A percentile compares a stretch with the other conserved stretches of the same genome.
Evolutionary conservation across 2,329 filamentous ascomycete species (phyloP).

Genomic region (Podosphaera aphanis): DNA sequence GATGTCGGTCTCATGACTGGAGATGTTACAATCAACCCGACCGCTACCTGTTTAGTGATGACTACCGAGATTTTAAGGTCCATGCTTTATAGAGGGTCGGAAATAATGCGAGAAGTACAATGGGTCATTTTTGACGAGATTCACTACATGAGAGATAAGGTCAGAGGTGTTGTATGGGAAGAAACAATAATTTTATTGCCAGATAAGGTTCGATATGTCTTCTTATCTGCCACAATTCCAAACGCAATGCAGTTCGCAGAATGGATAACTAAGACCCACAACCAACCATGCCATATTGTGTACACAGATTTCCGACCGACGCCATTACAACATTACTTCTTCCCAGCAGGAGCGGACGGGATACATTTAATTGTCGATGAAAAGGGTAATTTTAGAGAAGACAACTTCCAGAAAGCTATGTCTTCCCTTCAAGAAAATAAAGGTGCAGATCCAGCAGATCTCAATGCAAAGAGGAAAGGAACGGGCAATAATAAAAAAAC

Average conservation of each 20-base stretch:
- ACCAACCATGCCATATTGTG: slow-evolving; percentile 93
- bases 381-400: slow-evolving; percentile 84
- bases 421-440: slow-evolving; percentile 67
- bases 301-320: slow-evolving; percentile 97
- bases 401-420: slow-evolving; percentile 97
- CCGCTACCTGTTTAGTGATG: slow-evolving; percentile 94
- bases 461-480: slow-evolving; percentile 58
- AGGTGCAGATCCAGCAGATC: slow-evolving; percentile 60
- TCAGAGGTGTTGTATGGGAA: slow-evolving; percentile 92
- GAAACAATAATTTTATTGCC: slow-evolving; percentile 95
- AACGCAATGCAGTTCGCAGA: slow-evolving; percentile 99
- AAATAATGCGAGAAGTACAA: slow-evolving; percentile 97
- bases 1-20: slow-evolving; percentile 97
- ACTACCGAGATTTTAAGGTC: slow-evolving; percentile 97
- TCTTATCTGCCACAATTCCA: slow-evolving; percentile 90
- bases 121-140: slow-evolving; percentile 99
- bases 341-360: slow-evolving; percentile 74
- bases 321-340: slow-evolving; percentile 92
- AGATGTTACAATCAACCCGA: slow-evolving; percentile 97
- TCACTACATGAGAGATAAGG: slow-evolving; percentile 91
- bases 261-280: slow-evolving; percentile 96
- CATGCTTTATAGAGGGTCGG: slow-evolving; percentile 92
- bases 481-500: slow-evolving; percentile 80
- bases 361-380: slow-evolving; percentile 91
- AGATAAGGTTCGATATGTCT: slow-evolving; percentile 97